Percentiles rank a stretch among this genome's conserved stretches.
phyloP scores from a whole-genome alignment of 2,329 filamentous ascomycete species.

The Pseudofabraea citricarpa region DNA sequence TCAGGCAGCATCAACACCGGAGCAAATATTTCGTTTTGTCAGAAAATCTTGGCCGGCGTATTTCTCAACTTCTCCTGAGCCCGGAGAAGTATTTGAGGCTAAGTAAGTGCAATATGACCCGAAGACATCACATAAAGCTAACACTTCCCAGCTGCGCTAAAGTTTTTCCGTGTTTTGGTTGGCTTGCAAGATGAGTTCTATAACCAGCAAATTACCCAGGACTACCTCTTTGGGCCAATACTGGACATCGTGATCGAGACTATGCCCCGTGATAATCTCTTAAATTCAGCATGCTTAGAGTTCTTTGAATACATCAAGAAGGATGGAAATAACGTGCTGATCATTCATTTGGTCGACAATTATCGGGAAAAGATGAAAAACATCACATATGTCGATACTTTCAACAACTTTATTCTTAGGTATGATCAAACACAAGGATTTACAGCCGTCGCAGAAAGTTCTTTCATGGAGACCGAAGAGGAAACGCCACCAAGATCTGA shows the following conservation, averaged over 20 bases:
- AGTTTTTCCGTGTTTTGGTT: slow-evolving; percentile 87
- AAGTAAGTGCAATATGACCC: no score
- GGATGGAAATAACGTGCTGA: slow-evolving; percentile 74
- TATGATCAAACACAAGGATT: slow-evolving; percentile 77
- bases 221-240: slow-evolving; percentile 77
- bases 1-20: slow-evolving; percentile 80
- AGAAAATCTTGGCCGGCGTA: slow-evolving; percentile 71
- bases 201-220: slow-evolving; percentile 75
- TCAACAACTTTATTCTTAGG: slow-evolving; percentile 67
- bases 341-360: slow-evolving; percentile 78
- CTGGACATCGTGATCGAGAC: slow-evolving; percentile 79
- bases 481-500: slow-evolving; percentile 39
- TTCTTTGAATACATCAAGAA: slow-evolving; percentile 87
- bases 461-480: slow-evolving; percentile 65
- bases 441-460: slow-evolving; percentile 55
- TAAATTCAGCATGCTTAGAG: slow-evolving; percentile 91
- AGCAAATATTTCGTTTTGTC: slow-evolving; percentile 84
- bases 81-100: slow-evolving; percentile 91
- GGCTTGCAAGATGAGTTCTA: slow-evolving; percentile 89
- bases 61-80: slow-evolving; percentile 76
- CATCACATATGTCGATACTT: slow-evolving; percentile 81
- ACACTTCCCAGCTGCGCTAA: slow-evolving; percentile 64
- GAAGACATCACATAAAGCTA: no score
- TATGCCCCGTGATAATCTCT: slow-evolving; percentile 85
- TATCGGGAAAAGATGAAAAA: slow-evolving; percentile 72